phyloP scores from a whole-genome alignment of 306 rosid genomes.

The Cucumis hystrix region DNA sequence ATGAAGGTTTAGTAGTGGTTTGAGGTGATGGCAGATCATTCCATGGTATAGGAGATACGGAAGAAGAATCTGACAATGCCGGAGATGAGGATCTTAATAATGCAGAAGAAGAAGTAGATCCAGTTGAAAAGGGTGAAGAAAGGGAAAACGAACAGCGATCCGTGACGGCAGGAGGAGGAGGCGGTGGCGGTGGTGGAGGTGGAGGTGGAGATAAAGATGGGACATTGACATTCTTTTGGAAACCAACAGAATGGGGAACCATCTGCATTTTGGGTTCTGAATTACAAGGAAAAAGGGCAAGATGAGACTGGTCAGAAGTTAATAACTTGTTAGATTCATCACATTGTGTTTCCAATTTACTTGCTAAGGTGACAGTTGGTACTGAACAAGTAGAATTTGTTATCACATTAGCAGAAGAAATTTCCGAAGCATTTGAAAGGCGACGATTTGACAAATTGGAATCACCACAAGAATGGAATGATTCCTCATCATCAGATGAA shows the following conservation, averaged over 20 bases:
- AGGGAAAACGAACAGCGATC: constrained; percentile 21
- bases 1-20: constrained; percentile 11
- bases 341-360: constrained; percentile 10
- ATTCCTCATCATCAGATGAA: constrained; percentile 55
- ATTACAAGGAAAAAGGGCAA: constrained; percentile 7
- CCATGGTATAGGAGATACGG: constrained; percentile 27
- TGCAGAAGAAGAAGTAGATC: constrained; percentile 42
- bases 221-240: constrained; percentile 10
- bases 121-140: constrained; percentile 35
- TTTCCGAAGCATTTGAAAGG: constrained; percentile 69
- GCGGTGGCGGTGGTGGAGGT: constrained; percentile 33
- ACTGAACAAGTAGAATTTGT: constrained; percentile 1
- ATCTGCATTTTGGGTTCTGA: constrained; percentile 16
- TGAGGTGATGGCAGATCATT: constrained; percentile 19
- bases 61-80: constrained; percentile 28
- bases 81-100: constrained; percentile 39
- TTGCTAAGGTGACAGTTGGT: constrained; percentile 5
- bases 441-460: constrained; percentile 46
- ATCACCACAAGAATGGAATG: constrained; percentile 75
- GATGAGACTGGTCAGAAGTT: constrained; percentile 13
- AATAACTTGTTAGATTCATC: constrained; percentile 14
- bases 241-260: constrained; percentile 11
- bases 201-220: constrained; percentile 14
- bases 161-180: constrained; percentile 28
- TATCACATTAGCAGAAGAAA: constrained; percentile 28